A percentile compares a stretch with the other conserved stretches of the same genome.
phyloP scores from a whole-genome alignment of 2,329 filamentous ascomycete genomes.

The Trichoderma atrobrunneum region DNA sequence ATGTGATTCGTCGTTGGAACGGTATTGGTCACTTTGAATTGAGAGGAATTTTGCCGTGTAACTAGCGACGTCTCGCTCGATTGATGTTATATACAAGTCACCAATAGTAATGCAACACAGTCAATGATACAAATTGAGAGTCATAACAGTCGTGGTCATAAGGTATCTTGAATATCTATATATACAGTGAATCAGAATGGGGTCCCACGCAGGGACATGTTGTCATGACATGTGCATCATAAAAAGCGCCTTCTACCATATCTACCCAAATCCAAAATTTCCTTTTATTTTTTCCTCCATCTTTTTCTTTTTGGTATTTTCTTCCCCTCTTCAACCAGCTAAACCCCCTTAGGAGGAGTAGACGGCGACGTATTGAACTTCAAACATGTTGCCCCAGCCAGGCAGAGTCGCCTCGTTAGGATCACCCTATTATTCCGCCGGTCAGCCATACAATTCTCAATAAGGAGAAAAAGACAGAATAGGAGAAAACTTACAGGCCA shows the following conservation, averaged over 20 bases:
- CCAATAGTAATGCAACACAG: background rate
- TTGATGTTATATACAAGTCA: background rate
- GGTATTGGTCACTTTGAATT: background rate
- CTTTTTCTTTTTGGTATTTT: background rate
- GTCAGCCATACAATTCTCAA: background rate
- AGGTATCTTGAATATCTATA: conserved; percentile 5
- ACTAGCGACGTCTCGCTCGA: background rate
- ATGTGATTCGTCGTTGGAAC: background rate
- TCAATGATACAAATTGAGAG: background rate
- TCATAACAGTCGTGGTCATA: conserved; percentile 12
- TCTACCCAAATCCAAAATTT: background rate
- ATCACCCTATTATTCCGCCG: conserved; percentile 28
- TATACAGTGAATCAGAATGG: conserved; percentile 5
- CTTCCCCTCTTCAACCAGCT: background rate
- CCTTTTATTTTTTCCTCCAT: background rate
- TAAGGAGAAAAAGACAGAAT: background rate
- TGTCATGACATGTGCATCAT: background rate
- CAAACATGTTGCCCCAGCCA: conserved; percentile 42
- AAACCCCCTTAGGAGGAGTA: conserved; percentile 28
- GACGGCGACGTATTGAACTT: conserved; percentile 40
- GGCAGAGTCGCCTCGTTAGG: conserved; percentile 34
- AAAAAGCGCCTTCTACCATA: background rate
- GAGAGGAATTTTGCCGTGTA: background rate
- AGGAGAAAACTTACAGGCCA: conserved; percentile 35
- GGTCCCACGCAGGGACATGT: background rate